These are phyloP conservation scores for Fusarium tjaetaba DNA, from an alignment of 2,329 filamentous ascomycete species.

Conservation along the genomic window DNA sequence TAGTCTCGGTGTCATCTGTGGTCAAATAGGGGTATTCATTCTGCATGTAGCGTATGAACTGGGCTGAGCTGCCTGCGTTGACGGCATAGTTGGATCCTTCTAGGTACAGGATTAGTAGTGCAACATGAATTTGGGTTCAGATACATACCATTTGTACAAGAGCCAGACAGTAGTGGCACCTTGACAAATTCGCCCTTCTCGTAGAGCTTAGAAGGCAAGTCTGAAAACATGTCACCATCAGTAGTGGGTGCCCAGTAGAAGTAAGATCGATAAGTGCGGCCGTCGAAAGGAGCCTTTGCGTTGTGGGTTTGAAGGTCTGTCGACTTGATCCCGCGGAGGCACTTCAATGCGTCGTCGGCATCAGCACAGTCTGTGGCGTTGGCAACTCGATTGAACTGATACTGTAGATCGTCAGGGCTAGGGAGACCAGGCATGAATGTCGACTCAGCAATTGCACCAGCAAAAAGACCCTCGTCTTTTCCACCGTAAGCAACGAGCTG, in stretches of 20 bases:
- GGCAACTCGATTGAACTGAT: slow-evolving; percentile 56
- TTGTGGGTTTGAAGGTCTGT: slow-evolving; percentile 55
- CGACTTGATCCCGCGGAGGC: slow-evolving; percentile 52
- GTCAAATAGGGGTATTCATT: slow-evolving; percentile 60
- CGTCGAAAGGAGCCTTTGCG: slow-evolving; percentile 52
- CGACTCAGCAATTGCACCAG: slow-evolving; percentile 58
- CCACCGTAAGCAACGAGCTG: slow-evolving; percentile 61
- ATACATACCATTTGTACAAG: slow-evolving; percentile 54
- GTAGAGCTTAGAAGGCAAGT: slow-evolving; percentile 55
- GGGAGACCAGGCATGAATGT: slow-evolving; percentile 62
- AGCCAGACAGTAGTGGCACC: slow-evolving; percentile 58
- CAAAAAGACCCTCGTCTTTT: slow-evolving; percentile 57
- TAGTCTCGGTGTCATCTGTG: slow-evolving; percentile 46
- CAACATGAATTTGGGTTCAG: too few species aligned
- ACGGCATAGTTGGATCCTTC: slow-evolving; percentile 59
- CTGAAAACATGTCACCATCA: slow-evolving; percentile 57
- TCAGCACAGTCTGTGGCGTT: slow-evolving; percentile 50
- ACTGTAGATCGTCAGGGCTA: slow-evolving; percentile 55
- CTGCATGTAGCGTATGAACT: slow-evolving; percentile 53
- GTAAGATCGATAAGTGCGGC: slow-evolving; percentile 47
- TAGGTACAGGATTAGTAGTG: slow-evolving; percentile 33
- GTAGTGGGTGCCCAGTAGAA: slow-evolving; percentile 64
- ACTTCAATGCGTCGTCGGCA: slow-evolving; percentile 50
- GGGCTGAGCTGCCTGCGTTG: slow-evolving; percentile 48
- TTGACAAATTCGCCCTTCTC: slow-evolving; percentile 52